Conservation (phyloP, 129 eudicot genomes). For the Apium graveolens region DNA sequence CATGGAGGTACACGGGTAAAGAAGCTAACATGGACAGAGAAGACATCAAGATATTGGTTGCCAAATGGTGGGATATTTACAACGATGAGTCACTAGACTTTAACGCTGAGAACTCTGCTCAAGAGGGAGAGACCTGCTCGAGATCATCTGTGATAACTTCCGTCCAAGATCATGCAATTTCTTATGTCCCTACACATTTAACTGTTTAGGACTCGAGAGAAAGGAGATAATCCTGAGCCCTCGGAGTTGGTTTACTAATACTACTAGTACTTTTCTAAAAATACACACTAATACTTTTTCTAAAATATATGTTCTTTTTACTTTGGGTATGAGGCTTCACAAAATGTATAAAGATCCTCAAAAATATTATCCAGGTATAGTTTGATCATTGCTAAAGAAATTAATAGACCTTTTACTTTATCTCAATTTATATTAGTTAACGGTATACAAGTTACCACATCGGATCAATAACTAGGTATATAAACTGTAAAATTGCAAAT, state of each 20-base stretch:
- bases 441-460: background rate
- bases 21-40: constrained; percentile 34
- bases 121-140: constrained; percentile 18
- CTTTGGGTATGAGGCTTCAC: constrained; percentile 4
- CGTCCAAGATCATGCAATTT: constrained; percentile 27
- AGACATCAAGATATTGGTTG: constrained; percentile 24
- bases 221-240: background rate
- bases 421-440: background rate
- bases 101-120: constrained; percentile 14
- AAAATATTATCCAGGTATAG: background rate
- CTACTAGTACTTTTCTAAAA: background rate
- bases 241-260: constrained; percentile 5
- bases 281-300: background rate
- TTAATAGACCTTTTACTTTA: background rate
- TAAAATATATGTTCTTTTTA: background rate
- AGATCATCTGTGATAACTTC: constrained; percentile 25
- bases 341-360: constrained; percentile 6
- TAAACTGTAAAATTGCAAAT: background rate
- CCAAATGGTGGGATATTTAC: constrained; percentile 28
- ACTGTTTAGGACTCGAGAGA: constrained; percentile 21
- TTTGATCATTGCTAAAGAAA: background rate
- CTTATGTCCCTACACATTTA: constrained; percentile 28
- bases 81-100: constrained; percentile 25
- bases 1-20: constrained; percentile 30
- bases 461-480: background rate